Conservation (phyloP, 495 filamentous ascomycete genomes). For the Rhypophila decipiens region DNA sequence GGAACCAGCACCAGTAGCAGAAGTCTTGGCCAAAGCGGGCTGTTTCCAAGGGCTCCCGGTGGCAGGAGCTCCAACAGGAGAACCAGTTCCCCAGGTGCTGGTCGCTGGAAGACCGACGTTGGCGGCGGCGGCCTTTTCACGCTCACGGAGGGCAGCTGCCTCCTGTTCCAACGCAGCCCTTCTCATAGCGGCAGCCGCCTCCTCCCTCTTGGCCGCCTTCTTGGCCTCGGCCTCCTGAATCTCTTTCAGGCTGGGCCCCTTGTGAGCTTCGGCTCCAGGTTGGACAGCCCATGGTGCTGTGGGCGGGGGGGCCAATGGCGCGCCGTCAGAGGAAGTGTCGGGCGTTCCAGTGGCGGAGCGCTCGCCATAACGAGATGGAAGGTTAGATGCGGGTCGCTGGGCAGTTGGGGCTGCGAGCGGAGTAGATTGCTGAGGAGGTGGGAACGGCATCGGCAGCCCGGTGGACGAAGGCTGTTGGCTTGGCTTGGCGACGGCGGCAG, state of each 20-base stretch:
- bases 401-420: conserved; percentile 82
- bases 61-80: conserved; percentile 46
- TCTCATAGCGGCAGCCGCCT: conserved; percentile 71
- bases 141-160: conserved; percentile 45
- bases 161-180: conserved; percentile 73
- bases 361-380: conserved; percentile 69
- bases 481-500: conserved; percentile 56
- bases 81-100: conserved; percentile 85
- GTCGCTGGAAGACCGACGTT: conserved; percentile 73
- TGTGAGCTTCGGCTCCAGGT: conserved; percentile 58
- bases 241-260: conserved; percentile 89
- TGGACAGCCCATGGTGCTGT: conserved; percentile 95
- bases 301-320: conserved; percentile 47
- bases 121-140: conserved; percentile 56
- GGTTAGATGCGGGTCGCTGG: conserved; percentile 72
- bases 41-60: conserved; percentile 57
- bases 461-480: conserved; percentile 50
- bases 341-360: conserved; percentile 73
- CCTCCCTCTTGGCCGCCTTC: conserved; percentile 87
- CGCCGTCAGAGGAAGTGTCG: conserved; percentile 36
- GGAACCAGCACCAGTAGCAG: conserved; percentile 22
- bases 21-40: conserved; percentile 42
- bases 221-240: conserved; percentile 94
- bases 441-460: conserved; percentile 72
- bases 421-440: conserved; percentile 60